Evolutionary conservation across 2,329 filamentous ascomycete species (phyloP).

Genomic region (Cladosporium sp.): DNA sequence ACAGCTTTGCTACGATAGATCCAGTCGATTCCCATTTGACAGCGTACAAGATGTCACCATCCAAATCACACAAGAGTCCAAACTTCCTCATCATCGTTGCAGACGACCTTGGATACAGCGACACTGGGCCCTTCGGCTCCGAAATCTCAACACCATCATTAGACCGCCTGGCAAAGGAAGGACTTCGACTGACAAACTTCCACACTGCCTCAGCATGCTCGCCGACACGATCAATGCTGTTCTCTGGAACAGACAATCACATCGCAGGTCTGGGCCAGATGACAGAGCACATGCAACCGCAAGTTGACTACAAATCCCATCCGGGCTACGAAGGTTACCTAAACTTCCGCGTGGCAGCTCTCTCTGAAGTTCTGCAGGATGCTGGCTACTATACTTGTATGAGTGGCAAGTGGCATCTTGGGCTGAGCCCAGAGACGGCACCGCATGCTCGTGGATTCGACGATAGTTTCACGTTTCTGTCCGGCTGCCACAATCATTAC

Average conservation of each 20-base stretch:
- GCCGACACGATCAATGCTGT: conserved; percentile 16
- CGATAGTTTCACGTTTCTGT: conserved; percentile 18
- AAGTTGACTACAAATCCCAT: conserved; percentile 23
- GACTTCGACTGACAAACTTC: conserved; percentile 7
- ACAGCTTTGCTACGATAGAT: no score
- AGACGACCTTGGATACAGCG: conserved; percentile 31
- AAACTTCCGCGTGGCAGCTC: conserved; percentile 31
- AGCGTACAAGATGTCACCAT: background rate
- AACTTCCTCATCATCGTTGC: conserved; percentile 23
- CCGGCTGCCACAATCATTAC: conserved; percentile 30
- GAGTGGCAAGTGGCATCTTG: conserved; percentile 38
- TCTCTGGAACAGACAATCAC: conserved; percentile 34
- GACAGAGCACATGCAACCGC: conserved; percentile 15
- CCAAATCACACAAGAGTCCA: conserved; percentile 6
- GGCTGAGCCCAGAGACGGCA: conserved; percentile 25
- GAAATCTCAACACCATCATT: conserved; percentile 25
- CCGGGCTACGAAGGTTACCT: conserved; percentile 36
- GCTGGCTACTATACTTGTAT: conserved; percentile 34
- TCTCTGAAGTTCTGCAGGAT: conserved; percentile 34
- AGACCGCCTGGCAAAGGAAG: background rate
- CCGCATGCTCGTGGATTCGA: conserved; percentile 31
- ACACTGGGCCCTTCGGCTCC: conserved; percentile 26
- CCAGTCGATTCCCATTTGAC: no score
- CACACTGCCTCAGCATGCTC: conserved; percentile 13
- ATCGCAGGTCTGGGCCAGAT: conserved; percentile 32